Conservation (phyloP, 352 stramenopile genomes). For the Phytophthora chlamydospora region DNA sequence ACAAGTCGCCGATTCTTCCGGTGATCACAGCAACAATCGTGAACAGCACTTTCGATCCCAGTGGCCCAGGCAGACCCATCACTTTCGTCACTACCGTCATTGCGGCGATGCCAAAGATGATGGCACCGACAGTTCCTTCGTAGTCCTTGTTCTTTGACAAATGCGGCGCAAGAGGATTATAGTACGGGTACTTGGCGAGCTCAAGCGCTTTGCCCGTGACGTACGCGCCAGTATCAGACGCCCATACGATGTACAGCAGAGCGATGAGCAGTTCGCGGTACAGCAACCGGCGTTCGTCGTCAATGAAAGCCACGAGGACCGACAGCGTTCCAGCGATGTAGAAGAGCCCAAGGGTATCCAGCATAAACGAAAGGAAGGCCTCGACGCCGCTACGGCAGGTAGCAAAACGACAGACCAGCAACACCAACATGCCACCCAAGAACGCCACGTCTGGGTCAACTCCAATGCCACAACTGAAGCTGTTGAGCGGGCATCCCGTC, state of each 20-base stretch:
- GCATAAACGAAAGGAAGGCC: conserved; percentile 46
- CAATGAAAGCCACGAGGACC: conserved; percentile 58
- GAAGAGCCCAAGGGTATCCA: conserved; percentile 59
- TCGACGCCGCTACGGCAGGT: conserved; percentile 23
- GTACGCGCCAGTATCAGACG: conserved; percentile 93
- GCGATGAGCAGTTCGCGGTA: conserved; percentile 66
- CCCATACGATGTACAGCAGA: conserved; percentile 72
- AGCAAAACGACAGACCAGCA: conserved; percentile 46
- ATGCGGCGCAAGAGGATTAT: conserved; percentile 83
- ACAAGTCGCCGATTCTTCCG: conserved; percentile 94
- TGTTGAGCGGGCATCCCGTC: conserved; percentile 55
- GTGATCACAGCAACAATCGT: conserved; percentile 90
- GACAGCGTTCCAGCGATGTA: conserved; percentile 62
- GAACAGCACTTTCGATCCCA: conserved; percentile 79
- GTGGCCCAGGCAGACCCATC: conserved; percentile 70
- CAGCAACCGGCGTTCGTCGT: conserved; percentile 48
- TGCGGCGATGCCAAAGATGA: conserved; percentile 75
- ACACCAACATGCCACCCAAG: conserved; percentile 36
- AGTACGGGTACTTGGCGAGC: conserved; percentile 79
- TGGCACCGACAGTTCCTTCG: conserved; percentile 91
- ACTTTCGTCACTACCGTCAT: conserved; percentile 67
- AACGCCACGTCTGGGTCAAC: conserved; percentile 40
- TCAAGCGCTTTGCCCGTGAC: conserved; percentile 90
- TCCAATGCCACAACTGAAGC: conserved; percentile 47
- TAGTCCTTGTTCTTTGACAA: conserved; percentile 96